These are phyloP conservation scores for Exophiala sp. DNA, from an alignment of 2,329 filamentous ascomycete genomes.

Conservation along the genomic window DNA sequence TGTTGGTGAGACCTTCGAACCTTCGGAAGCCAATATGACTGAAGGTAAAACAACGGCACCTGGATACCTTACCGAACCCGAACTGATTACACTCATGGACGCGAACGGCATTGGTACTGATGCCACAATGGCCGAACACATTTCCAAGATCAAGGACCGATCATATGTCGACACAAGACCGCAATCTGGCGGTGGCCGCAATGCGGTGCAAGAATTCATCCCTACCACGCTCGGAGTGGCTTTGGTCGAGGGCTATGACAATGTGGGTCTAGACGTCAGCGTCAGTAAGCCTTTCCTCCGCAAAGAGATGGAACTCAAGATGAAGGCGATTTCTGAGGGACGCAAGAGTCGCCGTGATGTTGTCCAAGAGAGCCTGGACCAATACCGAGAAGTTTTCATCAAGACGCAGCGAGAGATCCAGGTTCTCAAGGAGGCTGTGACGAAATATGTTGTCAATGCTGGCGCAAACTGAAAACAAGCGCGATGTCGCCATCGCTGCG, in stretches of 20 bases:
- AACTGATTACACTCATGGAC: slow-evolving; percentile 94
- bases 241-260: slow-evolving; percentile 88
- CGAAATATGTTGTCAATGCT: slow-evolving; percentile 49
- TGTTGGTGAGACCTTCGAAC: slow-evolving; percentile 75
- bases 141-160: slow-evolving; percentile 86
- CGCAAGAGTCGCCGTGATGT: slow-evolving; percentile 67
- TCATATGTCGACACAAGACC: slow-evolving; percentile 70
- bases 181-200: slow-evolving; percentile 43
- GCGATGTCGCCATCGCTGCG: background rate
- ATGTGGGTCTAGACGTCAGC: slow-evolving; percentile 86
- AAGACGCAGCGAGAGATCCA: slow-evolving; percentile 72
- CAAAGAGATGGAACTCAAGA: slow-evolving; percentile 95
- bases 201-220: slow-evolving; percentile 73
- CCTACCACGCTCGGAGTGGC: slow-evolving; percentile 87
- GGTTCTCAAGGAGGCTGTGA: slow-evolving; percentile 53
- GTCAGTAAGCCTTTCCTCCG: slow-evolving; percentile 91
- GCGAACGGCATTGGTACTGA: slow-evolving; percentile 97
- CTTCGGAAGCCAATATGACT: slow-evolving; percentile 78
- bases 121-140: slow-evolving; percentile 98
- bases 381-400: slow-evolving; percentile 80
- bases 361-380: slow-evolving; percentile 72
- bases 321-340: slow-evolving; percentile 95
- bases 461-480: slow-evolving; percentile 13
- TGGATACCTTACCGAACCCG: slow-evolving; percentile 84
- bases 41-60: slow-evolving; percentile 87